Percentiles rank a stretch among this genome's conserved stretches.
phyloP scores from a whole-genome alignment of 2,329 filamentous ascomycete genomes.

The Colletotrichum orchidophilum region DNA sequence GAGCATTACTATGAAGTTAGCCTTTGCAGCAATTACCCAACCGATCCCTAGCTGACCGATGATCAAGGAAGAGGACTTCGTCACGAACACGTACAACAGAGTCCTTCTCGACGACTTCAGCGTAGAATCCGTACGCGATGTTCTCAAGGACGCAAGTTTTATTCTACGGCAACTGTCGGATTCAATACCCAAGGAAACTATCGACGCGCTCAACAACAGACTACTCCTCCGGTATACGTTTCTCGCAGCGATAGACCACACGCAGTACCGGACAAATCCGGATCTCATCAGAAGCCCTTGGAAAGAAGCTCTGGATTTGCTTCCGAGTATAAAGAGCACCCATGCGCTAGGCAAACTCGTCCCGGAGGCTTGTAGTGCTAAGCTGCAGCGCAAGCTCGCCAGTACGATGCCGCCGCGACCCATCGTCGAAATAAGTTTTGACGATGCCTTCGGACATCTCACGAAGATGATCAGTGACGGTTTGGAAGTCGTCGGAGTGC shows the following conservation, averaged over 20 bases:
- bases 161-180: constrained; percentile 56
- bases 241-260: constrained; percentile 62
- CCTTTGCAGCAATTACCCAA: constrained; percentile 1
- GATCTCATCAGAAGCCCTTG: constrained; percentile 60
- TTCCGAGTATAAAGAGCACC: constrained; percentile 68
- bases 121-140: constrained; percentile 61
- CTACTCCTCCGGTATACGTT: constrained; percentile 74
- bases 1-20: constrained; percentile 90
- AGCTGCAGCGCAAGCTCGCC: constrained; percentile 89
- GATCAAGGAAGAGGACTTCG: constrained; percentile 92
- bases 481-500: constrained; percentile 71
- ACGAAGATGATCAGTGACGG: constrained; percentile 77
- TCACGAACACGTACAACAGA: constrained; percentile 88
- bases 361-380: constrained; percentile 84
- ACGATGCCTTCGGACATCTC: constrained; percentile 76
- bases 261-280: constrained; percentile 54
- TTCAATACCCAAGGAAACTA: constrained; percentile 51
- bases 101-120: constrained; percentile 75
- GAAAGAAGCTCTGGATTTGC: constrained; percentile 58
- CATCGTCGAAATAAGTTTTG: constrained; percentile 80
- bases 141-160: constrained; percentile 64
- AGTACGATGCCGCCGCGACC: constrained; percentile 94
- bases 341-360: constrained; percentile 71
- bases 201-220: constrained; percentile 69
- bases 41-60: not conserved